These are phyloP conservation scores for Neonothopanus nambi DNA, from an alignment of 1,284 basidiomycete genomes.

Conservation along the genomic window DNA sequence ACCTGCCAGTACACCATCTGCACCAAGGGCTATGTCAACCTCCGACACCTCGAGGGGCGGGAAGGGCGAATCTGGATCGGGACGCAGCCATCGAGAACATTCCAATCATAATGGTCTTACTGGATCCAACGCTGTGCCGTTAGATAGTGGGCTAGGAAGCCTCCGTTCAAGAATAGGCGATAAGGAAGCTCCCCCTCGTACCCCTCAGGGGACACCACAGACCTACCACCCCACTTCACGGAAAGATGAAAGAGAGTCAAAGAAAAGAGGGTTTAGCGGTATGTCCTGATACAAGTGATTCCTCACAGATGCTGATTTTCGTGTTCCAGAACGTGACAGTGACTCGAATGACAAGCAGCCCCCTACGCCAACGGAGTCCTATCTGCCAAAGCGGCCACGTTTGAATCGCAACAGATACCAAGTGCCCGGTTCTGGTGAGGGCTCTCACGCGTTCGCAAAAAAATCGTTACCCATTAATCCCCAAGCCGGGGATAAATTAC, in stretches of 20 bases:
- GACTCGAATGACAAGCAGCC: constrained; percentile 33
- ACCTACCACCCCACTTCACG: constrained; percentile 37
- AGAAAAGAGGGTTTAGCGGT: constrained; percentile 73
- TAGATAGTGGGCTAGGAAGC: constrained; percentile 39
- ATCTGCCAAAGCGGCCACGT: constrained; percentile 47
- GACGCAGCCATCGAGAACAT: constrained; percentile 37
- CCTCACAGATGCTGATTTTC: constrained; percentile 19
- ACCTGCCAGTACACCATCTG: constrained; percentile 65
- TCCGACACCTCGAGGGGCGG: constrained; percentile 36
- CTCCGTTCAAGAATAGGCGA: constrained; percentile 69
- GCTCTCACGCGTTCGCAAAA: constrained; percentile 46
- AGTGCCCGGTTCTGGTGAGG: not conserved
- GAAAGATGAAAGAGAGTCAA: constrained; percentile 62
- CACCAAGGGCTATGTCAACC: constrained; percentile 68
- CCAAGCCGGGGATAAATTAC: constrained; percentile 53
- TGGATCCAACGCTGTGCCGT: constrained; percentile 23
- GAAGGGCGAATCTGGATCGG: constrained; percentile 38
- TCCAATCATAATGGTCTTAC: constrained; percentile 20
- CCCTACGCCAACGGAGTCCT: constrained; percentile 18
- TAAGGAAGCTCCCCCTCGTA: constrained; percentile 48
- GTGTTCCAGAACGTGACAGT: constrained; percentile 49
- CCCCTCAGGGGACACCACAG: constrained; percentile 39
- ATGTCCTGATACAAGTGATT: constrained; percentile 24
- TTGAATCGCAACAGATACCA: constrained; percentile 38
- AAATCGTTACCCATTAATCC: constrained; percentile 63